A percentile compares a stretch with the other conserved stretches of the same genome.
phyloP scores from a whole-genome alignment of 1,139 yeast species.

The Ogataea hybrid region DNA sequence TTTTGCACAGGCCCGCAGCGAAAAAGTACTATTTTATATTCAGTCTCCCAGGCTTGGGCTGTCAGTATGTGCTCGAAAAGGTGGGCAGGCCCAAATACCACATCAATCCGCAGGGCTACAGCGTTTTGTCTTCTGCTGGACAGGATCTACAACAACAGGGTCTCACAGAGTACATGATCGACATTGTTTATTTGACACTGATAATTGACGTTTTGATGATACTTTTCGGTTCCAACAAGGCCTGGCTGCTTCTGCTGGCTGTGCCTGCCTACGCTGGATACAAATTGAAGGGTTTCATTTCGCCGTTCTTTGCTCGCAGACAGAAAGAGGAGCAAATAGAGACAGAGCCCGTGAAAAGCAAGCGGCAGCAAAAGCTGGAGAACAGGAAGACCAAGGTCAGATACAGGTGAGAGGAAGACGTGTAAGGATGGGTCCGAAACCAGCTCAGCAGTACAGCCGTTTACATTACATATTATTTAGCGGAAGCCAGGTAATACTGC shows the following conservation, averaged over 20 bases:
- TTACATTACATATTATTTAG: too few species aligned
- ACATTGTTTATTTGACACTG: conserved; percentile 70
- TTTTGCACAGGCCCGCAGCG: conserved; percentile 53
- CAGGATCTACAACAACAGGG: conserved; percentile 67
- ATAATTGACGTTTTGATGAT: conserved; percentile 55
- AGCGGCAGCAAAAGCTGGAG: conserved; percentile 49
- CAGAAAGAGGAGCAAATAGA: conserved; percentile 3
- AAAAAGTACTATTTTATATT: conserved; percentile 52
- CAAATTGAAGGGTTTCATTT: conserved; percentile 43
- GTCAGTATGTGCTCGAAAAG: conserved; percentile 58
- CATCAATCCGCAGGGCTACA: conserved; percentile 36
- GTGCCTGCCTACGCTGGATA: conserved; percentile 56
- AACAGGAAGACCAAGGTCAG: conserved; percentile 32
- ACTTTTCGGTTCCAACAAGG: conserved; percentile 53
- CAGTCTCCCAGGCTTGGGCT: conserved; percentile 54
- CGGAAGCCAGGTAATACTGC: too few species aligned
- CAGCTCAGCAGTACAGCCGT: too few species aligned
- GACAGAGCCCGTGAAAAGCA: conserved; percentile 36
- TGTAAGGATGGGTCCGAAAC: too few species aligned
- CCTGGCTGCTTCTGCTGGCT: conserved; percentile 55
- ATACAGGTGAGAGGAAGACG: conserved; percentile 1
- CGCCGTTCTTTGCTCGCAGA: conserved; percentile 29
- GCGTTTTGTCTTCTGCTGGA: conserved; percentile 53
- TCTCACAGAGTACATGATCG: conserved; percentile 74
- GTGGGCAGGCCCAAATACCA: conserved; percentile 62